Evolutionary conservation across 306 rosid species (phyloP), one percentile per base, ranked within the genome.

Genomic region (Quercus robur): DNA sequence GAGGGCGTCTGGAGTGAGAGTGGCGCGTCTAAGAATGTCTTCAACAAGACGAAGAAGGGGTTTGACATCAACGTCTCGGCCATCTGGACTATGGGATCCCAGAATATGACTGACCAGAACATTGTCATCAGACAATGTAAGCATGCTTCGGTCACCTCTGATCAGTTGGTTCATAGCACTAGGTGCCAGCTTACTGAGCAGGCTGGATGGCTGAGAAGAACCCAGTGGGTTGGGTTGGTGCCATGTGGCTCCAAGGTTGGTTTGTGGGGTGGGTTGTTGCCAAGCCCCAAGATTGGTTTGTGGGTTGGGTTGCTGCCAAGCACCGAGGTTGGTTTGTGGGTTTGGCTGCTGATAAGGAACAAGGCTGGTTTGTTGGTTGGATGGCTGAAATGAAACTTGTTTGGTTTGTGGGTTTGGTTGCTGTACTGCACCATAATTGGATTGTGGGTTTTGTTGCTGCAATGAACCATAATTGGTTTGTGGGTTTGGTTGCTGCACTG

Each of bases 41-140:
- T 90, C 94, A 26, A 90, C 90, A 21, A 88, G 71, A 54, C 55
- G 78, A 18, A 90, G 88, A 81, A 90, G 90, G 46, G 92, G 85
- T 71, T 77, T 84, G 46, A 80, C 79, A 74, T 88, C 87, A 59
- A 82, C 82, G 1, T 83, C 88, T 5, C 78, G 78, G 56, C 73
- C 88, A 54, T 86, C 92, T 25, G 92, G 89, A 56, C 41, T 76
- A 75, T 90, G 92, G 12, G 89, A 86, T 73, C 80, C 71, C 52
- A 61, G 52, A 67, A 90, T 62, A 75, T 88, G 89, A 80, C 85
- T 88, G 75, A 88, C 77, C 73, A 86, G 71, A 15, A 64, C 38
- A 62, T 6, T 83, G 79, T 88, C 92, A 33, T 90, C 92, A 3
- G 88, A 88, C 62, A 85, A 28, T 25, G 74, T 70, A 0, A 26